phyloP scores from a whole-genome alignment of 1,284 basidiomycete species.

The Cerrena zonata region DNA sequence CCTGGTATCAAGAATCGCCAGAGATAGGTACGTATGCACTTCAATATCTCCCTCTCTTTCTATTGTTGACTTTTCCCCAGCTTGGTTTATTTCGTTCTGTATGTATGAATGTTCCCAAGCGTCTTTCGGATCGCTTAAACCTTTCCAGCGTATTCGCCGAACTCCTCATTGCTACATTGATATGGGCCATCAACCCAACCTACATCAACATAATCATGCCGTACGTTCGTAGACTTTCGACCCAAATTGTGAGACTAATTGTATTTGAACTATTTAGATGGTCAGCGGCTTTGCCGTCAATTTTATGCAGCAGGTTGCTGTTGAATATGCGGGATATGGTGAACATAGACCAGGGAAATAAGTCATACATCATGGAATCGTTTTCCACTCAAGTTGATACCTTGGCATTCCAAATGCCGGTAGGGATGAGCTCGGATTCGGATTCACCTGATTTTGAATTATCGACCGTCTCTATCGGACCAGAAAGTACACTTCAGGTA shows the following conservation, averaged over 20 bases:
- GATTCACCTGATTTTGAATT: no score
- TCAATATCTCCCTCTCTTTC: neutral
- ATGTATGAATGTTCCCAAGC: conserved; percentile 1
- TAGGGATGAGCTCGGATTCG: no score
- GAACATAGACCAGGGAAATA: neutral
- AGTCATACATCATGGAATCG: conserved; percentile 13
- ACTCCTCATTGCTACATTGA: conserved; percentile 18
- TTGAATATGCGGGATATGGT: conserved; percentile 17
- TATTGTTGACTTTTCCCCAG: conserved; percentile 8
- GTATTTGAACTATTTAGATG: conserved; percentile 14
- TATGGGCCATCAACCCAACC: conserved; percentile 20
- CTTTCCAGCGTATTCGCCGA: conserved; percentile 20
- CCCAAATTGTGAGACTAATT: neutral
- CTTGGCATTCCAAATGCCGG: neutral
- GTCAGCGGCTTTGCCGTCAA: conserved; percentile 19
- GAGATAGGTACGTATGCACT: conserved; percentile 15
- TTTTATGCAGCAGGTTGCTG: conserved; percentile 17
- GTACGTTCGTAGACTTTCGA: conserved; percentile 13
- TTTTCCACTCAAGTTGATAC: neutral
- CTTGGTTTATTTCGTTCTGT: conserved; percentile 17
- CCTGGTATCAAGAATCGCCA: conserved; percentile 12
- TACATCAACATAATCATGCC: conserved; percentile 26
- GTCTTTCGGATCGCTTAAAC: conserved; percentile 5
- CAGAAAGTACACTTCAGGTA: no score
- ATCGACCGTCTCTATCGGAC: no score